Base-by-base conservation (phyloP, 768 basidiomycete species). In the Pisolithus sp. region DNA sequence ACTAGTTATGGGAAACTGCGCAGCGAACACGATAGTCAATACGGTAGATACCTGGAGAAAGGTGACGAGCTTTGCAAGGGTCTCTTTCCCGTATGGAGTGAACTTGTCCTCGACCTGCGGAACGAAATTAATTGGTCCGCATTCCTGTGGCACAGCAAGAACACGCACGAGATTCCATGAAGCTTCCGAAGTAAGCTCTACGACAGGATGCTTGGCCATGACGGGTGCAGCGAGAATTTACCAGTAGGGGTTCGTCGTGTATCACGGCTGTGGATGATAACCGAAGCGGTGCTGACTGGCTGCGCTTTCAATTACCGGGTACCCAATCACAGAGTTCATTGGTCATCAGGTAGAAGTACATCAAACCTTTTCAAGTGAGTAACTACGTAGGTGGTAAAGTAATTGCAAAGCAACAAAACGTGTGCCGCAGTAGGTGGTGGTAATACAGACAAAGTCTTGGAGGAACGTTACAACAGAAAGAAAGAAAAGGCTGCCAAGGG, bases 91-190 rank as follows among this genome's bases (percentile, higher is more conserved):
- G 60, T 79, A 89, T 7, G 85, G 80, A 6, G 92, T 90, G 78
- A 98, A 90, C 73, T 91, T 93, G 77, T 90, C 86, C 73, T 95
- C 89, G 53, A 94, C 72, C 89, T 92, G 43, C 26, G 9, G 5
- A 8, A 4, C 48, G 21, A 13, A 30, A 52, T 2, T 37, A 51
- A 61, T 18, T 61, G 53, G 21, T 24, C 46, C 42, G 18, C 23
- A 45, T 24, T 39, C 13, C 21, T 17, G 15, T 43, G 3, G 10
- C 13, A 39, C 30, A 18, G 40, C 36, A 38, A 42, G 21, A 9
- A 50, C 37, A 71, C 78, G 28, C 55, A 92, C 91, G 76, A 94
- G 78, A 43, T 87, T 83, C 91, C 91, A 94, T 58, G 90, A 88
- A 30, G 88, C 81, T 59, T 86, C 77, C 1, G 89, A 91, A 23